Base-by-base conservation (phyloP, 1,284 basidiomycete genomes). In the Porogramme epimiltina region DNA sequence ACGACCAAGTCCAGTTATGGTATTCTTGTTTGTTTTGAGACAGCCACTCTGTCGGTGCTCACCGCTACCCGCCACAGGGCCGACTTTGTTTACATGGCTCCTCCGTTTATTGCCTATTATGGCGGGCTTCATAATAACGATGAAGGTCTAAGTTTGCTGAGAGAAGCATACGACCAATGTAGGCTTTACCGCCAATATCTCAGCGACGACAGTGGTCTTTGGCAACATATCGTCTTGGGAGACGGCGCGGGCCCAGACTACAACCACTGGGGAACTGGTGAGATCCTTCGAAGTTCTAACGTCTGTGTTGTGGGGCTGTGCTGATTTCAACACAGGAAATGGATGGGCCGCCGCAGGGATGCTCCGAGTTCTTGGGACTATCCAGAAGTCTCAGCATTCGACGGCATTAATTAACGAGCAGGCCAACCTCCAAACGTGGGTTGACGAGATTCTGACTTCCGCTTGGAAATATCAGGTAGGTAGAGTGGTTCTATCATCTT, bases 21-120 rank as follows among this genome's bases (percentile, higher is more conserved):
- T 77, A 50, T 5, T 22, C 8, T 22, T 48, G 2, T 38, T n/a
- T n/a, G 24, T 37, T 31, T 25, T 33, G 10, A n/a, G n/a, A n/a
- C n/a, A n/a, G n/a, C 16, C 13, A 19, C 3, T 20, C 36, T 24
- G 47, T 45, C 20, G 31, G 37, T 4, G 26, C 31, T 54, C n/a
- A 45, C 4, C 23, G 41, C 19, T 16, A 37, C 16, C 5, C 16
- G 9, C 9, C 16, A 37, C 43, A 80, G 78, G 81, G 70, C 80
- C 15, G 82, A 84, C 65, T 85, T 78, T 56, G 68, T 84, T 1
- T 87, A 86, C 70, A 87, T 89, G 87, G 84, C 79, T 1, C 89
- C 90, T 3, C 89, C 90, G 1, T 92, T 91, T 68, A 73, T 93
- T 36, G 88, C 91, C 2, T 89, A 85, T 67, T 91, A 83, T 59